phyloP scores from a whole-genome alignment of 768 basidiomycete genomes.

The Scleroderma citrinum region DNA sequence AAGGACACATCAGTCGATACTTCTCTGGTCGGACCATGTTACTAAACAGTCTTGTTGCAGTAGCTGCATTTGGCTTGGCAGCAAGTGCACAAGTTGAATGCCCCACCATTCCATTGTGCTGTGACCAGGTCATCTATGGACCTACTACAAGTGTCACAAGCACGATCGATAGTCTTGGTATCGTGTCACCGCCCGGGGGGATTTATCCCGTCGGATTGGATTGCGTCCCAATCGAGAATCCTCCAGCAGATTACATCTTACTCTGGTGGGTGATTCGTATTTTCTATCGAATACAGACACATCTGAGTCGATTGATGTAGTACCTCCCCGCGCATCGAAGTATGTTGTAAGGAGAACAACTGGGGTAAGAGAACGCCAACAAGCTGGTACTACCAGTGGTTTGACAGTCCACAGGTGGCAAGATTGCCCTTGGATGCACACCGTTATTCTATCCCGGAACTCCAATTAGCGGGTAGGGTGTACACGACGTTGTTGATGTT shows the following conservation, averaged over 20 bases:
- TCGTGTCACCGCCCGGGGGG: neutral
- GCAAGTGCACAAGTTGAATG: neutral
- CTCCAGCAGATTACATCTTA: neutral
- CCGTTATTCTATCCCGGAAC: neutral
- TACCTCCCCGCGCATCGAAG: neutral
- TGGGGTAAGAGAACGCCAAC: neutral
- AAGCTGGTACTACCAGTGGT: neutral
- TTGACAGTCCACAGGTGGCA: neutral
- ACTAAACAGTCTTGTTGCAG: neutral
- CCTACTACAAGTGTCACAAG: neutral
- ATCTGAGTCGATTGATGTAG: neutral
- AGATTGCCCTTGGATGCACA: neutral
- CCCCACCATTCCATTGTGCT: conserved; percentile 2
- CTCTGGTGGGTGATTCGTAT: neutral
- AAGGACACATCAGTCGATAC: no score
- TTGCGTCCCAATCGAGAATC: conserved; percentile 3
- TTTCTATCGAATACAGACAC: neutral
- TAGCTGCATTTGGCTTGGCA: neutral
- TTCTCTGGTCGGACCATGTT: no score
- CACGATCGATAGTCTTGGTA: neutral
- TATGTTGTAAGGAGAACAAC: neutral
- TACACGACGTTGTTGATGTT: no score
- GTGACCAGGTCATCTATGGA: neutral
- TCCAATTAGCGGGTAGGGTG: neutral
- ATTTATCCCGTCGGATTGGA: neutral